Percentiles rank a stretch among this genome's conserved stretches.
Evolutionary conservation across 371 early-diverging fungal species (phyloP).

Genomic region (Mucor velutinosus): DNA sequence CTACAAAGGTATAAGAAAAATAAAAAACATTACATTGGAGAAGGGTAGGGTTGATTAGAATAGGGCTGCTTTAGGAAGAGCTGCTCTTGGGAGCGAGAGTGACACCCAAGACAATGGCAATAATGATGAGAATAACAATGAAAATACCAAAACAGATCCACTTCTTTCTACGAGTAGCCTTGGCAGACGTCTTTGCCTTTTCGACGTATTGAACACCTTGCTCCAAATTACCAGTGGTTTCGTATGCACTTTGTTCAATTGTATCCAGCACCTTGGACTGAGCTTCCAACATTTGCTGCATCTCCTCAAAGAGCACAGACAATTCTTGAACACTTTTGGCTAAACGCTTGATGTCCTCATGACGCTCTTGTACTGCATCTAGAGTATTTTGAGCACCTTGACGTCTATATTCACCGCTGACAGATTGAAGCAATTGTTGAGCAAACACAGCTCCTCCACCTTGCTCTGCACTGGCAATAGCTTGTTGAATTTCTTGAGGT

Average conservation of each 20-base stretch:
- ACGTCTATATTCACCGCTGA: constrained; percentile 41
- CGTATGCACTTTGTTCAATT: constrained; percentile 43
- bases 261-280: constrained; percentile 44
- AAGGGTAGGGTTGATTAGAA: not conserved
- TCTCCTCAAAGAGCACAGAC: constrained; percentile 45
- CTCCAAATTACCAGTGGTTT: constrained; percentile 38
- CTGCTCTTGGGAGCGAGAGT: constrained; percentile 5
- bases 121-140: constrained; percentile 42
- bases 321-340: constrained; percentile 51
- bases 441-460: constrained; percentile 51
- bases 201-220: constrained; percentile 35
- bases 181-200: constrained; percentile 38
- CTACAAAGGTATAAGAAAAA: constrained; percentile 17
- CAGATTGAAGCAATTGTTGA: constrained; percentile 46
- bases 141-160: constrained; percentile 54
- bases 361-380: constrained; percentile 54
- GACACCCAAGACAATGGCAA: constrained; percentile 39
- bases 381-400: constrained; percentile 45
- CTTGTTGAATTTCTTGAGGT: constrained; percentile 48
- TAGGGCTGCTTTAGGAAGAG: constrained; percentile 1
- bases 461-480: constrained; percentile 44
- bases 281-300: constrained; percentile 47
- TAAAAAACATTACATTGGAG: not conserved
- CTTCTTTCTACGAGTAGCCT: constrained; percentile 48
- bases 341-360: constrained; percentile 49